Conservation (phyloP, 108 stramenopile genomes). For the Fragilariopsis cylindrus region DNA sequence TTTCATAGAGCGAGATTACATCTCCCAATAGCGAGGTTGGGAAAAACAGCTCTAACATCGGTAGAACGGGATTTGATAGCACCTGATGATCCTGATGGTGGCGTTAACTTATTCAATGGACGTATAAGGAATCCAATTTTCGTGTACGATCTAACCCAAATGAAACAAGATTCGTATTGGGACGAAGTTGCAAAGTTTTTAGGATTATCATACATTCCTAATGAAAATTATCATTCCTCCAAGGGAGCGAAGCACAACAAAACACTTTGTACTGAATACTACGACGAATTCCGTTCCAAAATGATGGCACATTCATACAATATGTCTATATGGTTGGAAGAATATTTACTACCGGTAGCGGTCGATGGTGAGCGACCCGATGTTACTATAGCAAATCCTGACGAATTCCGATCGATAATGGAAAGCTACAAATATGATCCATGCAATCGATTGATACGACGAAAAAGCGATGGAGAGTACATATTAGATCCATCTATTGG, state of each 20-base stretch:
- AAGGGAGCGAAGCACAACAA: constrained; percentile 24
- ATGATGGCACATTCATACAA: constrained; percentile 34
- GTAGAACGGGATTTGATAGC: constrained; percentile 27
- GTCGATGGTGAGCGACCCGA: constrained; percentile 2
- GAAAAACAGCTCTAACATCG: constrained; percentile 30
- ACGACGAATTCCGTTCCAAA: constrained; percentile 31
- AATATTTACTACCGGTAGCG: constrained; percentile 30
- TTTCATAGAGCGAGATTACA: constrained; percentile 51
- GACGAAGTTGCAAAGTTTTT: constrained; percentile 28
- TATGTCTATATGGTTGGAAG: constrained; percentile 41
- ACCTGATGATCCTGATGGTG: constrained; percentile 37
- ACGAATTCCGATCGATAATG: background rate
- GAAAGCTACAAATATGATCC: constrained; percentile 23
- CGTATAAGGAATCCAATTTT: constrained; percentile 35
- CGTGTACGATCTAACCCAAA: constrained; percentile 47
- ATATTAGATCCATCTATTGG: constrained; percentile 3
- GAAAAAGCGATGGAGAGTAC: constrained; percentile 3
- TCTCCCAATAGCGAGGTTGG: constrained; percentile 42
- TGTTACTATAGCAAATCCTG: constrained; percentile 20
- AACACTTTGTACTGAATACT: constrained; percentile 39
- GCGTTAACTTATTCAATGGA: constrained; percentile 8
- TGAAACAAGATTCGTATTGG: constrained; percentile 32
- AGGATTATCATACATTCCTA: constrained; percentile 26
- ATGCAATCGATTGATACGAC: constrained; percentile 13
- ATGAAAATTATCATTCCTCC: constrained; percentile 15